Evolutionary conservation across 2,329 filamentous ascomycete species (phyloP), one percentile per base, ranked within the genome.

Genomic region (Paraconiothyrium brasiliense): DNA sequence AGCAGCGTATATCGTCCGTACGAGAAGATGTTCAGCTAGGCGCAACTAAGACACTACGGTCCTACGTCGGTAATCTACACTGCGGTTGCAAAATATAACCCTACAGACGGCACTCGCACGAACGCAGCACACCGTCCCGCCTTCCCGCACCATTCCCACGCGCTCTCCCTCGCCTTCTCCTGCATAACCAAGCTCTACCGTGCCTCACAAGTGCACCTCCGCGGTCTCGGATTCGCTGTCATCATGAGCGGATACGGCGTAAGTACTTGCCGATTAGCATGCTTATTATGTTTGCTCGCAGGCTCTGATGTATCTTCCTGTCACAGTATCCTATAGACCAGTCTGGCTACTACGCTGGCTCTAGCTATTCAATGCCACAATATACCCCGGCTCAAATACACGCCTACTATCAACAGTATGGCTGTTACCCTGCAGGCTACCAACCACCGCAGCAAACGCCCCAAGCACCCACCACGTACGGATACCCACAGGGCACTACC

Each of bases 321-420:
- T 0, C 27, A 41, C 54, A 72, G 67, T 74, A 75, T 54, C 63
- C 71, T 3, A 51, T 64, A 13, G 63, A 68, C 41, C 69, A 69
- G 49, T 59, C 64, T 30, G 64, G 60, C 51, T 73, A 70, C 54
- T 67, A 67, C 39, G 65, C 67, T 44, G 41, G 62, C 16, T 57
- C 66, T 6, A 41, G 54, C 1, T 71, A 72, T 43, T 57, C 59
- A 24, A 62, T 73, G 52, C 72, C 72, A 30, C 71, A 75, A 43
- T 77, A 76, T 61, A 77, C 74, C 9, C 72, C 75, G 39, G 61
- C 72, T 14, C 73, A 76, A 46, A 67, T 77, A 54, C 64, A 71
- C 35, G 60, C 67, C 39, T 75, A 76, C 59, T 73, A 72, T 54
- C 65, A 68, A 43, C 71, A 74, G 52, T 76, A 75, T 58, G 67